Evolutionary conservation across 495 filamentous ascomycete species (phyloP), one percentile per base, ranked within the genome.

Genomic region (Penicillium verhagenii): DNA sequence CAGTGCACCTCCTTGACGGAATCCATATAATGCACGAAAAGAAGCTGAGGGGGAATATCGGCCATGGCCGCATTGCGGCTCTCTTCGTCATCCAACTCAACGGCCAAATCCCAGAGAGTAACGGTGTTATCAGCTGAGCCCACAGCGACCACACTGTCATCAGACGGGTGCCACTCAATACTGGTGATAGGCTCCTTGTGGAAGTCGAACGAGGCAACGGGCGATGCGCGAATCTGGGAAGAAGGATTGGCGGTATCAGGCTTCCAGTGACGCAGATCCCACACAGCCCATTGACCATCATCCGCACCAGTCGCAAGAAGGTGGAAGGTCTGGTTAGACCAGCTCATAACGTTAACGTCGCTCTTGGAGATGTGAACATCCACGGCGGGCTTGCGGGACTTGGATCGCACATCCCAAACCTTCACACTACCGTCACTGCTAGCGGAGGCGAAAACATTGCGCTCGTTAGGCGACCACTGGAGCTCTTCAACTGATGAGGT

Each of bases 21-120:
- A 59, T 94, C 90, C 77, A 93, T 91, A 66, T 95, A 96, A 74
- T 98, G 94, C 60, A 96, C 90, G 75, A 98, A 98, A 57, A 98
- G 73, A 61, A 98, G 70, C 67, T 97, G 94, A 28, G 94, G 91
- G 49, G 94, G 94, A 58, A 98, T 91, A 54, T 94, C 94, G 50
- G 86, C 82, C 38, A 93, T 84, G 23, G 87, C 93, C 3, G 85
- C 92, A 4, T 91, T 92, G 57, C 93, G 89, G 72, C 82, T 89
- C 80, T 97, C 93, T 74, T 98, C 94, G 62, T 97, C 94, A 61
- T 98, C 94, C 52, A 97, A 59, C 73, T 98, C 94, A 35, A 98
- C 94, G 3, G 91, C 89, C 67, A 98, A 68, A 86, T 98, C 94
- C 94, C 94, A 98, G 40, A 97, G 76, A 1, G 94, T 97, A 21